Evolutionary conservation across 2,329 filamentous ascomycete species (phyloP), one percentile per base, ranked within the genome.

Genomic region (Neofusicoccum umdonicola): DNA sequence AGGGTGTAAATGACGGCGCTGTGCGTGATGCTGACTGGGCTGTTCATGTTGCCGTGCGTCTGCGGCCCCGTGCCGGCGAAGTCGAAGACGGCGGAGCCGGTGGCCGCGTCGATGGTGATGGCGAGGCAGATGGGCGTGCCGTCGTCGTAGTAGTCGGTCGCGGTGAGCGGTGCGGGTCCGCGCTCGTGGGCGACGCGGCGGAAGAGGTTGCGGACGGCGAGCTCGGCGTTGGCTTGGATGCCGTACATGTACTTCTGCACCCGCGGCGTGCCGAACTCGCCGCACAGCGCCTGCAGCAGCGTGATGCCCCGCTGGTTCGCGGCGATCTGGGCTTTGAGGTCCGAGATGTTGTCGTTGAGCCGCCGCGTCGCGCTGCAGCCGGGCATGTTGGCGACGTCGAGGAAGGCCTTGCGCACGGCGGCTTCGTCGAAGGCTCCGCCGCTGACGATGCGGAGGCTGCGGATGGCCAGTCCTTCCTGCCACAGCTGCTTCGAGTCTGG

Each of bases 121-220:
- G 62, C 71, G 27, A 80, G 67, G 41, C 66, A 66, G 63, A 80
- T 69, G 1, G 70, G 69, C 0, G 76, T 79, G 9, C 79, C 78
- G 62, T 79, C 73, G 63, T 80, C 78, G 48, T 79, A 70, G 54
- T 70, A 74, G 64, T 79, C 77, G 3, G 71, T 70, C 4, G 73
- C 71, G 35, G 11, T 9, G 19, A 64, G 62, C 2, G 48, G n/a
- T 37, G 15, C 11, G 31, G 19, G 12, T 2, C 19, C 19, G 19
- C 19, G 19, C 19, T 6, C 7, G 34, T 8, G 65, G 62, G 19
- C 51, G 9, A 64, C 44, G 51, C 84, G 87, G 7, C 90, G 82
- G 47, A 95, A 86, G 92, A 92, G 96, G 45, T 93, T 79, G 69
- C 96, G 96, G 67, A 91, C 80, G 0, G 93, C 93, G 2, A 69